These are phyloP conservation scores for Brassica nigra DNA, from an alignment of 345 rosid genomes.

Conservation along the genomic window DNA sequence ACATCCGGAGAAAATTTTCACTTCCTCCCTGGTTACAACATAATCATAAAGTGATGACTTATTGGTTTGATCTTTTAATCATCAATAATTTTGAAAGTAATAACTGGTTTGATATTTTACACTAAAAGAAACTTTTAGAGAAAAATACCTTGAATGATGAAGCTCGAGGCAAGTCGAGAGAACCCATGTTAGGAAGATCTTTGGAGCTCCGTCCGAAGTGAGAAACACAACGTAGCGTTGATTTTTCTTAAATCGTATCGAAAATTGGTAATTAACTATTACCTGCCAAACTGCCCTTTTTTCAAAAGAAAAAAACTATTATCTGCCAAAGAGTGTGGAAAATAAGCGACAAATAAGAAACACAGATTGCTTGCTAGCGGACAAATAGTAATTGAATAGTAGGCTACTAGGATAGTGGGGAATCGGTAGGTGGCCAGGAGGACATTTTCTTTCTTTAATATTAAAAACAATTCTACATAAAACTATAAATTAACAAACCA, in stretches of 20 bases:
- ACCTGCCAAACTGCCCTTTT: background rate
- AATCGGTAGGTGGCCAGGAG: background rate
- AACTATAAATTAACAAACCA: background rate
- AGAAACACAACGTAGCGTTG: slow-evolving; percentile 13
- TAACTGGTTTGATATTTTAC: background rate
- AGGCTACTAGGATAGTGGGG: background rate
- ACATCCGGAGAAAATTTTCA: slow-evolving; percentile 68
- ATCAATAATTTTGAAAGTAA: no score
- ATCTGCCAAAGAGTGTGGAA: background rate
- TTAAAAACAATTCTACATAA: background rate
- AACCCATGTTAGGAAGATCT: slow-evolving; percentile 5
- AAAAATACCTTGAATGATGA: slow-evolving; percentile 33
- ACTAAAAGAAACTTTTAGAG: background rate
- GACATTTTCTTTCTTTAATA: background rate
- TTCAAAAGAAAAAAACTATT: background rate
- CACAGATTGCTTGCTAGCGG: background rate
- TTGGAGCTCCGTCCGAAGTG: background rate
- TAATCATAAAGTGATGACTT: background rate
- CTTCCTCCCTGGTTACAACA: slow-evolving; percentile 43
- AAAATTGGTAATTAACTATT: background rate
- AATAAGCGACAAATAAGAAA: background rate
- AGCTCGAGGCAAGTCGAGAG: slow-evolving; percentile 27
- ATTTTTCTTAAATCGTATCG: background rate
- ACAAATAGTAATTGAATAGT: background rate
- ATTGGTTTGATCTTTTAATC: background rate